Evolutionary conservation across 495 filamentous ascomycete species (phyloP).

Genomic region (Penicillium nucicola): DNA sequence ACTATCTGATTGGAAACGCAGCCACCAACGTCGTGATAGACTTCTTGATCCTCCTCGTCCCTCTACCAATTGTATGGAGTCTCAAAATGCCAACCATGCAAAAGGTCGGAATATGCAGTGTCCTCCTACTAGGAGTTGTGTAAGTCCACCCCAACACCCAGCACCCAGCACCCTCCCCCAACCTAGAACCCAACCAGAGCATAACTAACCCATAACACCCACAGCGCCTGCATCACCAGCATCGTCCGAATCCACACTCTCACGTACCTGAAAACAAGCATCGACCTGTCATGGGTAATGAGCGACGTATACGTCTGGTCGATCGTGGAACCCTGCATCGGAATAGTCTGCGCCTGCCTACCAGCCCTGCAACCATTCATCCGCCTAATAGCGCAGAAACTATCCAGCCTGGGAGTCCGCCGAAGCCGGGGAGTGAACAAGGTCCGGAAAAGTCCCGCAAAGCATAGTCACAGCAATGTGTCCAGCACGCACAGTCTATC

Average conservation of each 20-base stretch:
- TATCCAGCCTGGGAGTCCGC: slow-evolving; percentile 2
- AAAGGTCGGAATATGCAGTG: slow-evolving; percentile 41
- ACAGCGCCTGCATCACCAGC: slow-evolving; percentile 21
- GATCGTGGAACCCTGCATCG: slow-evolving; percentile 39
- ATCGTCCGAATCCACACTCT: slow-evolving; percentile 26
- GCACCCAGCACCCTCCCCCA: too few species aligned
- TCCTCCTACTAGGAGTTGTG: slow-evolving; percentile 49
- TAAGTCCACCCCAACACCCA: slow-evolving; percentile 2
- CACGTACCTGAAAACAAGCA: slow-evolving; percentile 17
- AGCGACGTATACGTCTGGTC: slow-evolving; percentile 46
- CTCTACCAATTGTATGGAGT: slow-evolving; percentile 40
- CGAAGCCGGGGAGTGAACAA: neutral
- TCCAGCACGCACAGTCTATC: neutral
- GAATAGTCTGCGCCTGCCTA: slow-evolving; percentile 40
- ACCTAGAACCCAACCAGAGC: neutral
- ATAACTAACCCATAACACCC: neutral
- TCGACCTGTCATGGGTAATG: slow-evolving; percentile 36
- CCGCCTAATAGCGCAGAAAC: slow-evolving; percentile 10
- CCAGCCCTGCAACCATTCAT: slow-evolving; percentile 20
- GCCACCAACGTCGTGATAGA: slow-evolving; percentile 51
- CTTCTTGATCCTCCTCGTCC: slow-evolving; percentile 49
- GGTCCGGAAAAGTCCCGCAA: too few species aligned
- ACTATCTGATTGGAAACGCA: slow-evolving; percentile 41
- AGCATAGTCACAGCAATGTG: too few species aligned
- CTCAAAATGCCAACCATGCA: slow-evolving; percentile 42